Conservation (phyloP, 495 filamentous ascomycete species). For the Cudoniella acicularis region DNA sequence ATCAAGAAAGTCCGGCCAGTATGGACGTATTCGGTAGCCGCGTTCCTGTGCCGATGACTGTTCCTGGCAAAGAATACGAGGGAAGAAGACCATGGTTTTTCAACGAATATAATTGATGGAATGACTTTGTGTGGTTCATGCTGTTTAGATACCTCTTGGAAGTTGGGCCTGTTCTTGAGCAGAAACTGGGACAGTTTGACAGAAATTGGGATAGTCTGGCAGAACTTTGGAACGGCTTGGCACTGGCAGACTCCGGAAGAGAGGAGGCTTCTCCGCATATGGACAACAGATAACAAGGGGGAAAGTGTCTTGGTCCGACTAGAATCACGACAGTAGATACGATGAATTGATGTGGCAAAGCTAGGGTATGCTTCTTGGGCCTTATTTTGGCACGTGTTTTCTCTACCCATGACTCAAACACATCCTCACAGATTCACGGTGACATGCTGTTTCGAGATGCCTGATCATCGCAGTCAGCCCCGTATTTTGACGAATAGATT, state of each 20-base stretch:
- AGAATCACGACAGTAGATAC: not conserved
- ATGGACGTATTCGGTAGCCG: conserved; percentile 51
- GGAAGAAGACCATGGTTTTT: conserved; percentile 56
- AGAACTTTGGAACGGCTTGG: not conserved
- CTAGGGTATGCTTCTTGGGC: not conserved
- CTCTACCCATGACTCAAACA: not conserved
- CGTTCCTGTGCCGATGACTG: conserved; percentile 70
- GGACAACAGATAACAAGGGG: not conserved
- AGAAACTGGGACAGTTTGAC: not conserved
- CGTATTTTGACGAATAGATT: not conserved
- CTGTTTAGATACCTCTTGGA: not conserved
- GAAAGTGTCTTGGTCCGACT: not conserved
- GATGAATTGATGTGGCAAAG: not conserved
- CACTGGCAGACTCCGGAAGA: not conserved
- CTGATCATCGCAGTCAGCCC: too few species aligned
- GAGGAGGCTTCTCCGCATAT: not conserved
- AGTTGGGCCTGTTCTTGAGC: not conserved
- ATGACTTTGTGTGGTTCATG: not conserved
- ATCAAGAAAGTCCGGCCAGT: conserved; percentile 11
- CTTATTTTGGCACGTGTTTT: not conserved
- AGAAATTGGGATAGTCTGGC: too few species aligned
- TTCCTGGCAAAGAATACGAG: conserved; percentile 51
- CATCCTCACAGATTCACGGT: not conserved
- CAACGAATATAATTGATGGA: conserved; percentile 5
- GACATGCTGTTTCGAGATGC: not conserved